These are phyloP conservation scores for Chaetomiaceae sp. DNA, from an alignment of 2,329 filamentous ascomycete genomes.

Conservation along the genomic window DNA sequence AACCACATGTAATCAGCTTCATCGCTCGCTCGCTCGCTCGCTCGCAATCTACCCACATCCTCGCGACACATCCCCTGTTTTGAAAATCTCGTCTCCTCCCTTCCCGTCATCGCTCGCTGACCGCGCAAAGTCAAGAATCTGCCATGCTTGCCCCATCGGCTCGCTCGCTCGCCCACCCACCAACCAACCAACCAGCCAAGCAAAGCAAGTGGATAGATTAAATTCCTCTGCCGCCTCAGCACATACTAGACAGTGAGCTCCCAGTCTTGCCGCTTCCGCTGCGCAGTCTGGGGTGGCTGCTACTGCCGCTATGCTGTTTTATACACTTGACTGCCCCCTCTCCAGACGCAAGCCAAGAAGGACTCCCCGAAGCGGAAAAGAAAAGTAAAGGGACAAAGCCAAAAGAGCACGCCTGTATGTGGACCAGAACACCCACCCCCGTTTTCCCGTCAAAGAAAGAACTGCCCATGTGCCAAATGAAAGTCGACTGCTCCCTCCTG, in stretches of 20 bases:
- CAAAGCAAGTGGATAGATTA: background rate
- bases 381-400: slow-evolving; percentile 9
- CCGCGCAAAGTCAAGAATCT: background rate
- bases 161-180: background rate
- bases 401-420: slow-evolving; percentile 16
- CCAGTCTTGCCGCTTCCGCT: background rate
- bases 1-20: background rate
- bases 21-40: background rate
- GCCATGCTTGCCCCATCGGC: background rate
- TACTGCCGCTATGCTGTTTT: background rate
- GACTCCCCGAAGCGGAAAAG: slow-evolving; percentile 4
- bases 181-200: background rate
- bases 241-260: background rate
- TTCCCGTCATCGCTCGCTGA: background rate
- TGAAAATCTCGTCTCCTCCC: background rate
- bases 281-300: background rate
- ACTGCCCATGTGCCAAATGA: slow-evolving; percentile 7
- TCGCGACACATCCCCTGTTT: background rate
- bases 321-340: background rate
- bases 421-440: slow-evolving; percentile 17
- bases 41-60: background rate
- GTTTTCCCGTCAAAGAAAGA: slow-evolving; percentile 4
- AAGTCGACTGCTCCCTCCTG: background rate
- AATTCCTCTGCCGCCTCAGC: background rate
- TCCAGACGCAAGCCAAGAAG: background rate